Conservation (phyloP, 805 yeast genomes). For the Candida silvicultrix region DNA sequence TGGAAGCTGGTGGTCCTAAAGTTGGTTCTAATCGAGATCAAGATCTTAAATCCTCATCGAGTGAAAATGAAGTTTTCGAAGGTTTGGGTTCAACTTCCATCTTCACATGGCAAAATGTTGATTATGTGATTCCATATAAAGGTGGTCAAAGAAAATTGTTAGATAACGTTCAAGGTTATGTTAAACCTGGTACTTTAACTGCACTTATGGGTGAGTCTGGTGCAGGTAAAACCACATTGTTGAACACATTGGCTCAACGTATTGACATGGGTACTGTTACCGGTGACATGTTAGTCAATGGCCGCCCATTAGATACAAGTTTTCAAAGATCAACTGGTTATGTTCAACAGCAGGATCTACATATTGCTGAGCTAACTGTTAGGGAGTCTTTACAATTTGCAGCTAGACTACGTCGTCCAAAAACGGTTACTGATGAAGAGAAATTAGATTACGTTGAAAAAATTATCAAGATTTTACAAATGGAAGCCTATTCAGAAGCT, state of each 20-base stretch:
- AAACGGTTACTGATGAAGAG: conserved; percentile 32
- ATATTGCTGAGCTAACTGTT: conserved; percentile 35
- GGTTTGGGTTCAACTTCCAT: conserved; percentile 24
- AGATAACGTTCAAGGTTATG: conserved; percentile 19
- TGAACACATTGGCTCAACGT: conserved; percentile 31
- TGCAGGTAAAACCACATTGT: background rate
- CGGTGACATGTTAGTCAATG: background rate
- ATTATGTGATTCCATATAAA: conserved; percentile 26
- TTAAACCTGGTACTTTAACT: background rate
- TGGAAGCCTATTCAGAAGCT: conserved; percentile 49
- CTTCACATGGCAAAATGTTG: conserved; percentile 27
- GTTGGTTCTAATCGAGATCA: background rate
- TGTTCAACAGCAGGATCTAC: conserved; percentile 1
- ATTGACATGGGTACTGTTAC: conserved; percentile 42
- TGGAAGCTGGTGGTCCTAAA: conserved; percentile 4
- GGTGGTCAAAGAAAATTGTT: conserved; percentile 40
- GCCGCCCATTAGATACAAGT: background rate
- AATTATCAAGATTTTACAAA: conserved; percentile 42
- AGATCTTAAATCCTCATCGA: conserved; percentile 3
- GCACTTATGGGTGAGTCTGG: background rate
- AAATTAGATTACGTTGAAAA: conserved; percentile 47
- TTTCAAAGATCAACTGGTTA: background rate
- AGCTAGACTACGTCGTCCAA: conserved; percentile 42
- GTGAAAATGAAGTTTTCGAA: conserved; percentile 14
- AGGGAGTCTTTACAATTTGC: conserved; percentile 47